Conservation (phyloP, 78 protist species). For the Dictyostelium intermedium region DNA sequence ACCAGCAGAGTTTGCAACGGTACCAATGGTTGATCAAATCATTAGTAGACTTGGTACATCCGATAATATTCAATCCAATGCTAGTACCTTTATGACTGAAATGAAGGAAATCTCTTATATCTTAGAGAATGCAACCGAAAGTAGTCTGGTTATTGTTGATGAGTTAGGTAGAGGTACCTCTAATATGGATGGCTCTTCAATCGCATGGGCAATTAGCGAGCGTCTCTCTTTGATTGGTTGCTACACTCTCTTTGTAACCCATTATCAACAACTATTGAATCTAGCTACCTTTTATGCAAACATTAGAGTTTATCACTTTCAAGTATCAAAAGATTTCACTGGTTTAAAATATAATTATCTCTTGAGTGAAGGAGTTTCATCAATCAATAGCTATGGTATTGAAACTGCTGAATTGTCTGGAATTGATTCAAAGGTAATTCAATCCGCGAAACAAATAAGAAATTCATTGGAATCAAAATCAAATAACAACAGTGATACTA, state of each 20-base stretch:
- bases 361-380: slow-evolving; percentile 33
- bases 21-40: slow-evolving; percentile 52
- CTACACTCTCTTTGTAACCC: slow-evolving; percentile 69
- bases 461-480: background rate
- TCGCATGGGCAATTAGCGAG: slow-evolving; percentile 79
- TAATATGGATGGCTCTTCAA: slow-evolving; percentile 78
- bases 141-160: slow-evolving; percentile 73
- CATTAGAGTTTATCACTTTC: slow-evolving; percentile 38
- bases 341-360: slow-evolving; percentile 32
- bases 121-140: slow-evolving; percentile 51
- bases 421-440: slow-evolving; percentile 10
- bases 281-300: slow-evolving; percentile 12
- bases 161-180: slow-evolving; percentile 83
- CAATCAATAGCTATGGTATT: slow-evolving; percentile 21
- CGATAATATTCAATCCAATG: slow-evolving; percentile 67
- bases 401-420: slow-evolving; percentile 63
- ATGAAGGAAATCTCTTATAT: slow-evolving; percentile 79
- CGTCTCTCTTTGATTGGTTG: slow-evolving; percentile 41
- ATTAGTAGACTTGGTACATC: slow-evolving; percentile 67
- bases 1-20: slow-evolving; percentile 55
- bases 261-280: slow-evolving; percentile 4
- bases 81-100: slow-evolving; percentile 79
- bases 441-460: slow-evolving; percentile 15
- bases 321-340: slow-evolving; percentile 21
- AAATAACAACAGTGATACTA: background rate